These are phyloP conservation scores for Fomitopsis palustris DNA, from an alignment of 1,284 basidiomycete species.

Conservation along the genomic window DNA sequence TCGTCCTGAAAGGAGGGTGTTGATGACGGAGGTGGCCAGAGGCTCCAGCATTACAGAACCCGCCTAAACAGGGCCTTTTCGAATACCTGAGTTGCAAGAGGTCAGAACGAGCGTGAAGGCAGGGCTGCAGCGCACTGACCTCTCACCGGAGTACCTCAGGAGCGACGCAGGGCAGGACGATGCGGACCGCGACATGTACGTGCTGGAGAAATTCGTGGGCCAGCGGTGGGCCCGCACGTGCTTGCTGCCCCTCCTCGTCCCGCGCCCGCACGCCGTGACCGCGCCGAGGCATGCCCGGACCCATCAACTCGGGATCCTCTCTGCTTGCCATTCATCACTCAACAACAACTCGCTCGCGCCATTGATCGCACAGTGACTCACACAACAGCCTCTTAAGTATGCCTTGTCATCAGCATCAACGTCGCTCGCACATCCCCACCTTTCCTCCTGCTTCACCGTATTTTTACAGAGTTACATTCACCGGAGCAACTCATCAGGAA, in stretches of 20 bases:
- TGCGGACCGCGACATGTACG: constrained; percentile 15
- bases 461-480: not conserved
- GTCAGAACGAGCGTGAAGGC: constrained; percentile 4
- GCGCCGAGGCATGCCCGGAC: not conserved
- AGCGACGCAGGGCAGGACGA: constrained; percentile 11
- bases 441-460: not conserved
- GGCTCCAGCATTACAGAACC: constrained; percentile 45
- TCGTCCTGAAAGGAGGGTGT: constrained; percentile 45
- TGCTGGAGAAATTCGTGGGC: constrained; percentile 5
- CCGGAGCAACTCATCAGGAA: not conserved
- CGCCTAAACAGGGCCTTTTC: constrained; percentile 34
- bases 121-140: not conserved
- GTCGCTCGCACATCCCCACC: not conserved
- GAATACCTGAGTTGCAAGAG: not conserved
- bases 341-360: not conserved
- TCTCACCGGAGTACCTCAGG: constrained; percentile 12
- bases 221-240: constrained; percentile 10
- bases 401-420: not conserved
- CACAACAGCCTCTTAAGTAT: no score
- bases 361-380: not conserved
- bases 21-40: constrained; percentile 46
- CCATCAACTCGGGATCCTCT: no score
- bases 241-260: constrained; percentile 3
- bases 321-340: not conserved
- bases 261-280: not conserved